These are phyloP conservation scores for Ogataea glucozyma DNA, from an alignment of 805 yeast species.

Conservation along the genomic window DNA sequence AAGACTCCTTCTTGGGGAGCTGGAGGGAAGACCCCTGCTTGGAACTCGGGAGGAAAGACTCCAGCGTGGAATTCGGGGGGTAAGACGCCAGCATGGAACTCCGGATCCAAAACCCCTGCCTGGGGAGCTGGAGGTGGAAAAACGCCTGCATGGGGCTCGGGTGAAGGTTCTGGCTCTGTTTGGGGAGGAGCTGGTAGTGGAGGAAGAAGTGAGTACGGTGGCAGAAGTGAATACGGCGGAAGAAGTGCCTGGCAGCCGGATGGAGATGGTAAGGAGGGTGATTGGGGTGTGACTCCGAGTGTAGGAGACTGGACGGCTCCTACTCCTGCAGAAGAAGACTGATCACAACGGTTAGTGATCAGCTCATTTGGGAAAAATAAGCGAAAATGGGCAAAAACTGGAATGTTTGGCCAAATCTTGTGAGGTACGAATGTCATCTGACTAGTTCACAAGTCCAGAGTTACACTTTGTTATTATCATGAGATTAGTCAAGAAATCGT, in stretches of 20 bases:
- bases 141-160: conserved; percentile 42
- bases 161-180: conserved; percentile 34
- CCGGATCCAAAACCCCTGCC: conserved; percentile 35
- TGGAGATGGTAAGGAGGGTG: conserved; percentile 28
- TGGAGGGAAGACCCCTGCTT: conserved; percentile 47
- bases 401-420: no score
- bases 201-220: conserved; percentile 52
- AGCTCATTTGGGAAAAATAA: no score
- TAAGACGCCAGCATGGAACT: conserved; percentile 42
- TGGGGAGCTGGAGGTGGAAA: conserved; percentile 43
- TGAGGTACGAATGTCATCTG: no score
- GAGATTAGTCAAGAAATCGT: no score
- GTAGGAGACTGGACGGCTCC: conserved; percentile 51
- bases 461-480: no score
- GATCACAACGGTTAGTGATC: conserved; percentile 23
- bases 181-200: conserved; percentile 38
- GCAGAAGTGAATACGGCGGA: conserved; percentile 49
- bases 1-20: conserved; percentile 41
- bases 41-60: conserved; percentile 38
- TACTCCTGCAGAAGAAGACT: conserved; percentile 41
- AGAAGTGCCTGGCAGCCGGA: conserved; percentile 48
- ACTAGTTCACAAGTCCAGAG: no score
- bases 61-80: conserved; percentile 49
- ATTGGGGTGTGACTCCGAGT: conserved; percentile 46
- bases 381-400: no score